These are phyloP conservation scores for Coccinonectria pachysandricola DNA, from an alignment of 2,329 filamentous ascomycete species.

Conservation along the genomic window DNA sequence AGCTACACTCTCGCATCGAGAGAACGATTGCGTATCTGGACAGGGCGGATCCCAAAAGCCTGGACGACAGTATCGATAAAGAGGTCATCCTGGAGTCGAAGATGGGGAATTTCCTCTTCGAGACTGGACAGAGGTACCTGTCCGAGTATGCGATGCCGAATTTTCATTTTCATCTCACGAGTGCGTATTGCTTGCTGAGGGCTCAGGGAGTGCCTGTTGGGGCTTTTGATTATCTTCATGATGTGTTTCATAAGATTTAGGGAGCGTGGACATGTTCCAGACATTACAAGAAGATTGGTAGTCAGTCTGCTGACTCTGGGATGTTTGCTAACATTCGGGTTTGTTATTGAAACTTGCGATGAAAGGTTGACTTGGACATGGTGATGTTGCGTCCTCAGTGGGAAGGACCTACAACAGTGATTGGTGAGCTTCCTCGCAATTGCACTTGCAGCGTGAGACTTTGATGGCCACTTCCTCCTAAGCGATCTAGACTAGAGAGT, in stretches of 20 bases:
- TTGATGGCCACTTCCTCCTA: too few relatives aligned
- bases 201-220: conserved; percentile 46
- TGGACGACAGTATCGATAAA: conserved; percentile 14
- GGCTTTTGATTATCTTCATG: conserved; percentile 41
- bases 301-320: too few relatives aligned
- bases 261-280: too few relatives aligned
- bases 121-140: conserved; percentile 30
- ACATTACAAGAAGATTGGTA: too few relatives aligned
- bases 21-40: conserved; percentile 21
- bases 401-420: too few relatives aligned
- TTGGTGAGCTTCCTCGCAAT: too few relatives aligned
- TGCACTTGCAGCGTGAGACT: too few relatives aligned
- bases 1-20: conserved; percentile 20
- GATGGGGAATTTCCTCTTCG: conserved; percentile 17
- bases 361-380: too few relatives aligned
- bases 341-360: too few relatives aligned
- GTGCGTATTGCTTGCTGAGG: conserved; percentile 46
- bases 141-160: conserved; percentile 40
- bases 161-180: conserved; percentile 49
- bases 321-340: too few relatives aligned
- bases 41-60: conserved; percentile 11
- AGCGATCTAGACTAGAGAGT: too few relatives aligned
- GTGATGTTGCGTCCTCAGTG: too few relatives aligned
- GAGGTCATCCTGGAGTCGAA: conserved; percentile 16
- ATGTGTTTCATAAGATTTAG: conserved; percentile 15